These are phyloP conservation scores for Plasmopara halstedii DNA, from an alignment of 352 stramenopile species.

Conservation along the genomic window DNA sequence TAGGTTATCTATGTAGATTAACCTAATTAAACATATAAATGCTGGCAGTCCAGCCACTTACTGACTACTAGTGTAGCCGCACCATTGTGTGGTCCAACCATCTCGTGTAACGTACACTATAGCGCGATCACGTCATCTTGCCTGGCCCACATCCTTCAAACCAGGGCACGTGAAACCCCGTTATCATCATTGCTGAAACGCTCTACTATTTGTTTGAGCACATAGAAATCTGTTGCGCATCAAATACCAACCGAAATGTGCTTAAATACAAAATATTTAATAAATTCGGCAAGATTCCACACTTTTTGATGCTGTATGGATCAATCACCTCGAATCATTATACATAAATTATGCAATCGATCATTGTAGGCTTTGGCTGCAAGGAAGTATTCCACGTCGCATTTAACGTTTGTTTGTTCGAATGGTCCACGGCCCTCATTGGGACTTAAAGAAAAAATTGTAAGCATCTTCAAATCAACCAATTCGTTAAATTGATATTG, in stretches of 20 bases:
- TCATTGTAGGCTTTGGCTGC: background rate
- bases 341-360: background rate
- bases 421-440: background rate
- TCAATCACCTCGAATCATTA: conserved; percentile 1
- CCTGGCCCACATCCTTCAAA: too few species aligned
- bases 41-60: too few species aligned
- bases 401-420: conserved; percentile 1
- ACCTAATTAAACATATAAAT: too few species aligned
- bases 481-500: background rate
- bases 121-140: too few species aligned
- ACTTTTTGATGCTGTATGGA: background rate
- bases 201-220: conserved; percentile 2
- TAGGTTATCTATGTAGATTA: too few species aligned
- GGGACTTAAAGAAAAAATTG: too few species aligned
- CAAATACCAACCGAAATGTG: conserved; percentile 1
- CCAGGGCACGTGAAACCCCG: too few species aligned
- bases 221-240: background rate
- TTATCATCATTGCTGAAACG: conserved; percentile 3
- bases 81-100: too few species aligned
- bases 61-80: too few species aligned
- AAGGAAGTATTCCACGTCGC: background rate
- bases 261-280: background rate
- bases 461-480: background rate
- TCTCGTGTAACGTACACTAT: too few species aligned
- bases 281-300: conserved; percentile 1